Evolutionary conservation across 495 filamentous ascomycete species (phyloP), one percentile per base, ranked within the genome.

Genomic region (Immersiella caudata): DNA sequence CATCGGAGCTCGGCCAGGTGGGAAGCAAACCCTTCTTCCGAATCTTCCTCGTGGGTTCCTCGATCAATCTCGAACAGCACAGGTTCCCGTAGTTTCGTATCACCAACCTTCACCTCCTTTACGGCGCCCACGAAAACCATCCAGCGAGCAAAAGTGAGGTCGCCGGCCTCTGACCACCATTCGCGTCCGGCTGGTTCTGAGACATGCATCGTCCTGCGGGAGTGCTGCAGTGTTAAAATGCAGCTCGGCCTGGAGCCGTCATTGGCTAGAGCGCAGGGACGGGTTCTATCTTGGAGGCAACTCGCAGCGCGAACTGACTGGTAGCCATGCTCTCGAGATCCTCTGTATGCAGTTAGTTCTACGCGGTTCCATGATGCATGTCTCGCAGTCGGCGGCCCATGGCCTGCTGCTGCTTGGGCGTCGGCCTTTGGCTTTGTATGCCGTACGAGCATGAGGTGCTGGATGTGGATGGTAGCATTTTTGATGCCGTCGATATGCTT

Each of bases 181-280:
- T 68, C 36, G 69, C 66, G 60, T 55, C 57, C 52, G 60, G 40
- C 40, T 46, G 40, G 58, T 67, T 66, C 54, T 71, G 69, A 73
- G 71, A 73, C 71, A 73, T 73, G 66, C 71, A 71, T 46, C 22
- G 35, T 69, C 67, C 67, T 72, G 70, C 70, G 52, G 70, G 69
- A 70, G 71, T 64, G 69, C 72, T 74, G 67, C 64, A 46, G 66
- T 46, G 40, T 18, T 59, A 46, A 64, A 65, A 64, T 72, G 70
- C 65, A 66, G 49, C 65, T 57, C 35, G 9, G 21, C 63, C 59
- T 25, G 52, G 36, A 36, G 59, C 66, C 62, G 61, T n/a, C 49
- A 73, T 73, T 73, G 71, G 71, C 64, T 49, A 33, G 51, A 46
- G 40, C 40, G 40, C 11, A 46, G 40, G n/a, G 52, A 16, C 54